These are phyloP conservation scores for Fraxinus cuspidata DNA, from an alignment of 257 asterid genomes.

Conservation along the genomic window DNA sequence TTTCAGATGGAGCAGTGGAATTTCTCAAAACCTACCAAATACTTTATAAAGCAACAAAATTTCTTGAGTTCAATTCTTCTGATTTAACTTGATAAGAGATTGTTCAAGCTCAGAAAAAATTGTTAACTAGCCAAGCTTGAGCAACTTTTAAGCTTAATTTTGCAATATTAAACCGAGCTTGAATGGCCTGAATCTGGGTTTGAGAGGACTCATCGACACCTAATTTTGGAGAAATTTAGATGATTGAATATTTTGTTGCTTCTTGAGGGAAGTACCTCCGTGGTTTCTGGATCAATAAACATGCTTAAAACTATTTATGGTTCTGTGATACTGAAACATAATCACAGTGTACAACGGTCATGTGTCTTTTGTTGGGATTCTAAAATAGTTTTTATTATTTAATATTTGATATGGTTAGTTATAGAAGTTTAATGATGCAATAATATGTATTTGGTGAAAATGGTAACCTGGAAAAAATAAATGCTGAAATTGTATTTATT, in stretches of 20 bases:
- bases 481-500: not conserved
- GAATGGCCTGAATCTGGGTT: not conserved
- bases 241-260: constrained; percentile 10
- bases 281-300: constrained; percentile 21
- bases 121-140: not conserved
- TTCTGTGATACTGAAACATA: constrained; percentile 17
- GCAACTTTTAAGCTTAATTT: not conserved
- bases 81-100: not conserved
- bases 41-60: not conserved
- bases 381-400: constrained; percentile 4
- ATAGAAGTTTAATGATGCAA: not conserved
- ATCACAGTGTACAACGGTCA: constrained; percentile 8
- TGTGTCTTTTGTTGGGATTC: constrained; percentile 19
- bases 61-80: constrained; percentile 8
- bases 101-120: not conserved
- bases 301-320: constrained; percentile 22
- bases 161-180: not conserved
- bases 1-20: not conserved
- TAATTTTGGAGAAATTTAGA: not conserved
- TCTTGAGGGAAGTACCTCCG: constrained; percentile 5
- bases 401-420: constrained; percentile 2
- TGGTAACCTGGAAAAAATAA: not conserved
- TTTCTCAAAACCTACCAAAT: not conserved
- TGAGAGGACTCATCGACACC: not conserved
- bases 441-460: not conserved